These are phyloP conservation scores for Wolfiporia cocos DNA, from an alignment of 1,284 basidiomycete species.

Conservation along the genomic window DNA sequence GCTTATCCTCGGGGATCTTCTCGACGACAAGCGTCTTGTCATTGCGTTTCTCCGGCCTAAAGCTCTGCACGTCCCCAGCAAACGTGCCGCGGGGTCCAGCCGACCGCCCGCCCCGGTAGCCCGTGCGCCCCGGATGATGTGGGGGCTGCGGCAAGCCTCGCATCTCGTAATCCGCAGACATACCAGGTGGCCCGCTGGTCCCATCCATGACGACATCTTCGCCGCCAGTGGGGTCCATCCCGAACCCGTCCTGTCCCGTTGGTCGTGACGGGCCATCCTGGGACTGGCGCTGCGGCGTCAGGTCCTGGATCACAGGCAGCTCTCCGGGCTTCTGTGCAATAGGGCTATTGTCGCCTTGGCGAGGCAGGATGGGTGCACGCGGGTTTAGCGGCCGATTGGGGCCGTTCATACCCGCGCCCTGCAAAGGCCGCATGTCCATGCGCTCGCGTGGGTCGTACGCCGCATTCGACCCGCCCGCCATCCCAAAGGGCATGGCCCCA, in stretches of 20 bases:
- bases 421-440: conserved; percentile 61
- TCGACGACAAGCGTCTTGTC: conserved; percentile 90
- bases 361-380: conserved; percentile 52
- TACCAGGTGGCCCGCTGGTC: conserved; percentile 4
- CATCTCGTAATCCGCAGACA: conserved; percentile 17
- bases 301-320: conserved; percentile 72
- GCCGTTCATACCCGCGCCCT: conserved; percentile 22
- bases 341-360: conserved; percentile 41
- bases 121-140: conserved; percentile 11
- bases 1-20: conserved; percentile 84
- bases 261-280: conserved; percentile 18
- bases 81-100: conserved; percentile 41
- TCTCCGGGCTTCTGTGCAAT: conserved; percentile 48
- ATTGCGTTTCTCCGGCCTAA: conserved; percentile 59
- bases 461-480: conserved; percentile 33
- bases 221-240: not conserved
- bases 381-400: conserved; percentile 34
- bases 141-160: conserved; percentile 8
- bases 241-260: not conserved
- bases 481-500: conserved; percentile 36
- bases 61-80: conserved; percentile 55
- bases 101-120: conserved; percentile 28
- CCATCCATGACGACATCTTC: conserved; percentile 7
- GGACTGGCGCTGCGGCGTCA: conserved; percentile 49
- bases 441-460: conserved; percentile 74